A percentile compares a stretch with the other conserved stretches of the same genome.
These are phyloP conservation scores for Abrus precatorius DNA, from an alignment of 306 rosid species.

Conservation along the genomic window DNA sequence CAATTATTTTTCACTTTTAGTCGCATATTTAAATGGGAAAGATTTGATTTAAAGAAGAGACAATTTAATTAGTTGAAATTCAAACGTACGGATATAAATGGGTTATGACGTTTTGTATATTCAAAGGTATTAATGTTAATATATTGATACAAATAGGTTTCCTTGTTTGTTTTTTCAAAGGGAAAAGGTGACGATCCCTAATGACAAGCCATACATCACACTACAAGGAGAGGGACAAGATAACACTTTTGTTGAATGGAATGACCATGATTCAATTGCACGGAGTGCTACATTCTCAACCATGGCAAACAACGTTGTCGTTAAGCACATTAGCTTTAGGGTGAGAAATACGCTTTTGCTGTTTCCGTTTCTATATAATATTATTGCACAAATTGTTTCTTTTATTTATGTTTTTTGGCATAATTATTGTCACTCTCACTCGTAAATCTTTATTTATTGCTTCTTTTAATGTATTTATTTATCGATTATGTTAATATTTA, in stretches of 20 bases:
- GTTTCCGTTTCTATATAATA: neutral
- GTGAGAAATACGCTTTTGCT: constrained; percentile 49
- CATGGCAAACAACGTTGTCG: constrained; percentile 63
- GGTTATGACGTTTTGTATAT: no score
- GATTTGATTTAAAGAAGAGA: neutral
- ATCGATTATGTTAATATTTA: no score
- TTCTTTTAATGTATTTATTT: no score
- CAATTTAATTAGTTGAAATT: neutral
- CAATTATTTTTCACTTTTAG: neutral
- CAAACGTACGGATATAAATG: no score
- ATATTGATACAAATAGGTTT: neutral
- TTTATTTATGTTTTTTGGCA: neutral
- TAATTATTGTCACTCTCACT: no score
- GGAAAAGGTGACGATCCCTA: constrained; percentile 71
- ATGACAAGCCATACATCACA: constrained; percentile 68
- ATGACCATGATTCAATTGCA: constrained; percentile 58
- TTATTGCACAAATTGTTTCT: neutral
- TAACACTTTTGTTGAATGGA: constrained; percentile 71
- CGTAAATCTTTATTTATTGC: no score
- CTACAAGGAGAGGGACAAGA: constrained; percentile 65
- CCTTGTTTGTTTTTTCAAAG: constrained; percentile 28
- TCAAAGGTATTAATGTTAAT: no score
- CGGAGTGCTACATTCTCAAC: constrained; percentile 74
- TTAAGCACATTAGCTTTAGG: constrained; percentile 66
- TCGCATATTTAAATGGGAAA: no score